A percentile compares a stretch with the other conserved stretches of the same genome.
phyloP scores from a whole-genome alignment of 345 rosid species.

The Excoecaria agallocha region DNA sequence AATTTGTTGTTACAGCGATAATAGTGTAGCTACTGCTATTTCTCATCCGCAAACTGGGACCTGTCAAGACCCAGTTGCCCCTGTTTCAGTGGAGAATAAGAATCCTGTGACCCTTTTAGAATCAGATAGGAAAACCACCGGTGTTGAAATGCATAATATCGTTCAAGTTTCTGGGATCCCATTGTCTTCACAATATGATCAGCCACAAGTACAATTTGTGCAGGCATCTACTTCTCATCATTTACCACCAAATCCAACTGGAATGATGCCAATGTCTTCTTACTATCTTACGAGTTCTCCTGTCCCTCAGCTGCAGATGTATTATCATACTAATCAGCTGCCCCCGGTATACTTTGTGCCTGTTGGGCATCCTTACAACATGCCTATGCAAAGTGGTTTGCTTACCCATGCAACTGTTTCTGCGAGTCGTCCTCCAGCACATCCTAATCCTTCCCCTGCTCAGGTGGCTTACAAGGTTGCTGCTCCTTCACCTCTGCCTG shows the following conservation, averaged over 20 bases:
- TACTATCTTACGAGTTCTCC: slow-evolving; percentile 40
- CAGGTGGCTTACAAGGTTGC: slow-evolving; percentile 31
- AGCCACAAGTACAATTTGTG: slow-evolving; percentile 39
- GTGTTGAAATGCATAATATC: slow-evolving; percentile 28
- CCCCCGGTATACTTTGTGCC: slow-evolving; percentile 49
- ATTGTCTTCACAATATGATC: slow-evolving; percentile 36
- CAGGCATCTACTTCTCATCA: slow-evolving; percentile 37
- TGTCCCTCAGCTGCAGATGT: slow-evolving; percentile 32
- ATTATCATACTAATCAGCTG: slow-evolving; percentile 48
- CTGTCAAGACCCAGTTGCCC: slow-evolving; percentile 30
- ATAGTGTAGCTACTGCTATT: slow-evolving; percentile 21
- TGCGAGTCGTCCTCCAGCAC: slow-evolving; percentile 31
- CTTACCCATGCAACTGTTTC: slow-evolving; percentile 19
- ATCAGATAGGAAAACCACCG: slow-evolving; percentile 27
- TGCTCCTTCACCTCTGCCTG: slow-evolving; percentile 29
- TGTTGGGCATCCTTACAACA: slow-evolving; percentile 34
- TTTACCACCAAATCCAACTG: slow-evolving; percentile 32
- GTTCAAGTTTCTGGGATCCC: slow-evolving; percentile 46
- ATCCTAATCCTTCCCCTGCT: slow-evolving; percentile 30
- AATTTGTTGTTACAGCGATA: slow-evolving; percentile 35
- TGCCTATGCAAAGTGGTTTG: slow-evolving; percentile 32
- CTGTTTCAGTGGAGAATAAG: slow-evolving; percentile 34
- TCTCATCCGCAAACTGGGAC: slow-evolving; percentile 23
- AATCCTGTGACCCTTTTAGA: slow-evolving; percentile 25
- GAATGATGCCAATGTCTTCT: slow-evolving; percentile 34